Evolutionary conservation across 129 eudicot species (phyloP).

Genomic region (Lactuca saligna): DNA sequence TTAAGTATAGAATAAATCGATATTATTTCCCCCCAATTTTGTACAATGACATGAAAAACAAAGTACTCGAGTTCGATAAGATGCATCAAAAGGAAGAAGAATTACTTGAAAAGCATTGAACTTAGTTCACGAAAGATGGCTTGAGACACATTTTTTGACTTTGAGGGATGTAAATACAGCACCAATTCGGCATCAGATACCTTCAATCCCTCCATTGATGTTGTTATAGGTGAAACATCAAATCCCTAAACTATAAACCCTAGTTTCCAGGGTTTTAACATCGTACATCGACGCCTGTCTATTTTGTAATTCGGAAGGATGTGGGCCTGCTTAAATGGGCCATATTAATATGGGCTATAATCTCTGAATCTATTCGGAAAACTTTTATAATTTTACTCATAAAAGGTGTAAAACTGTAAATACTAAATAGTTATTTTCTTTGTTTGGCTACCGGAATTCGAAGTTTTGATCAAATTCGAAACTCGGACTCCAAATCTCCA

Average conservation of each 20-base stretch:
- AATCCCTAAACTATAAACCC: slow-evolving; percentile 6
- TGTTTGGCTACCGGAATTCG: no score
- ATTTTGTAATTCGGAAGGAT: no score
- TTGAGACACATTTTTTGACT: slow-evolving; percentile 48
- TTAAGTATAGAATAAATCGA: background rate
- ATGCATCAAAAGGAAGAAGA: background rate
- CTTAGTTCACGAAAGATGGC: slow-evolving; percentile 65
- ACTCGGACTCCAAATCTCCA: no score
- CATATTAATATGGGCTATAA: no score
- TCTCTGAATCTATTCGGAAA: no score
- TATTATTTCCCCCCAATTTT: background rate
- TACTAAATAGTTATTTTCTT: no score
- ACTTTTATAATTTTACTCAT: no score
- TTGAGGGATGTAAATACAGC: slow-evolving; percentile 76
- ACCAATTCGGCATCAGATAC: slow-evolving; percentile 58
- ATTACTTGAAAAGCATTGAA: slow-evolving; percentile 80
- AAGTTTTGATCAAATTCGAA: no score
- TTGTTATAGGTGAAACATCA: background rate
- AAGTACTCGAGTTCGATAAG: background rate
- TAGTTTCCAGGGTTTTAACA: background rate
- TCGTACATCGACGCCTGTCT: no score
- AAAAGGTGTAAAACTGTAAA: no score
- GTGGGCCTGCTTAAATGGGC: no score
- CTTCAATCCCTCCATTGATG: slow-evolving; percentile 81
- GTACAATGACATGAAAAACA: background rate